These are phyloP conservation scores for Cercophora sp. DNA, from an alignment of 495 filamentous ascomycete genomes.

Conservation along the genomic window DNA sequence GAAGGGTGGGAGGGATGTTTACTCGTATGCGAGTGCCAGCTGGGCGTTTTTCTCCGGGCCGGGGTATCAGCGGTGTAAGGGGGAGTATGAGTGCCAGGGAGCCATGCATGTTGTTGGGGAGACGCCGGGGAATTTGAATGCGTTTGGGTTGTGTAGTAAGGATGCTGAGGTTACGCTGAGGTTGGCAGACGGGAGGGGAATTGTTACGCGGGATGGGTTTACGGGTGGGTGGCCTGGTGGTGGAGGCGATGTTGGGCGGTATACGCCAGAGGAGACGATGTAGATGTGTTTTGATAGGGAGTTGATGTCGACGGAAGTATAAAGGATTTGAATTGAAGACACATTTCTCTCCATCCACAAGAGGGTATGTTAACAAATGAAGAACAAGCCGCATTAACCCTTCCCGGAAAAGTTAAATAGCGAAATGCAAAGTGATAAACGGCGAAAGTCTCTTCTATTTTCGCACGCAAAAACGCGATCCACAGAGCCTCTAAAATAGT, in stretches of 20 bases:
- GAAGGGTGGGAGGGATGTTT: slow-evolving; percentile 54
- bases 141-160: slow-evolving; percentile 39
- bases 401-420: no score
- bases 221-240: slow-evolving; percentile 46
- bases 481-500: no score
- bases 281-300: no score
- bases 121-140: slow-evolving; percentile 33
- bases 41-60: slow-evolving; percentile 66
- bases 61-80: slow-evolving; percentile 27
- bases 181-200: slow-evolving; percentile 28
- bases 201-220: slow-evolving; percentile 34
- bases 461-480: no score
- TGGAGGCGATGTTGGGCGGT: slow-evolving; percentile 50
- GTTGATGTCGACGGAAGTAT: no score
- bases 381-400: no score
- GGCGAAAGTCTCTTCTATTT: no score
- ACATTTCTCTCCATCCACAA: no score
- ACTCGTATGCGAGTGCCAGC: slow-evolving; percentile 56
- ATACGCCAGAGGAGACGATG: no score
- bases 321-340: no score
- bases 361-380: no score
- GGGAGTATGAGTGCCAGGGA: slow-evolving; percentile 32
- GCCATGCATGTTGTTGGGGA: slow-evolving; percentile 34
- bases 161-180: slow-evolving; percentile 23
- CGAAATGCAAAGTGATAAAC: no score